phyloP scores from a whole-genome alignment of 352 stramenopile genomes.

The Pythium dissotocum region DNA sequence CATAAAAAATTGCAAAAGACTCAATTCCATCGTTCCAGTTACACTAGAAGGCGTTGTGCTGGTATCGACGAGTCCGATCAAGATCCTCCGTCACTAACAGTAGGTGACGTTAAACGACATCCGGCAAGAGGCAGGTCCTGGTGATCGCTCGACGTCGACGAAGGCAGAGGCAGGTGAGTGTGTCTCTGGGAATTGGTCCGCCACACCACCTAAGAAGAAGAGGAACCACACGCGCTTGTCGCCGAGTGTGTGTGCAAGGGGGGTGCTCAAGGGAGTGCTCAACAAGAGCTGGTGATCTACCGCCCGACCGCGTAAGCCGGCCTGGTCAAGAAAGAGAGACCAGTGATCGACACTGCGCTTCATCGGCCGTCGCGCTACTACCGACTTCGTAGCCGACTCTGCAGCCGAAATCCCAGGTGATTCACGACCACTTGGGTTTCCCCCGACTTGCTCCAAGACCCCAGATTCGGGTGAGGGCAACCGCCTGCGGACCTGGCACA shows the following conservation, averaged over 20 bases:
- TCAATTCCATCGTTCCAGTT: not conserved
- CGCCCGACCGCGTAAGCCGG: not conserved
- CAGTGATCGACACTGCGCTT: not conserved
- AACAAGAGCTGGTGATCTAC: not conserved
- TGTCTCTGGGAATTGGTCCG: not conserved
- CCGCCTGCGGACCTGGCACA: no score
- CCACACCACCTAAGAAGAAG: not conserved
- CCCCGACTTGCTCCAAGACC: not conserved
- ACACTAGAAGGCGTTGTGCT: constrained; percentile 2
- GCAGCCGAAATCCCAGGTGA: not conserved
- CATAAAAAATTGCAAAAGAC: not conserved
- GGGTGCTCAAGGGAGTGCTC: no score
- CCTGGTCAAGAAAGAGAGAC: not conserved
- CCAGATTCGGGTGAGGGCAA: no score
- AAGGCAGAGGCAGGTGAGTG: not conserved
- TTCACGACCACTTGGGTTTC: not conserved
- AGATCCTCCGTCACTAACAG: constrained; percentile 13
- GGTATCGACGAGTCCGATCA: not conserved
- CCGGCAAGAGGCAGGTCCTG: constrained; percentile 5
- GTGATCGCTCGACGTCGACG: constrained; percentile 6
- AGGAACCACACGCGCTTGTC: not conserved
- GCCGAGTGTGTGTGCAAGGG: not conserved
- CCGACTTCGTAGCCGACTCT: not conserved
- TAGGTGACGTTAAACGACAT: constrained; percentile 16
- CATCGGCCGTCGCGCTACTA: not conserved